phyloP scores from a whole-genome alignment of 768 basidiomycete genomes.

The Tulasnella sp. region DNA sequence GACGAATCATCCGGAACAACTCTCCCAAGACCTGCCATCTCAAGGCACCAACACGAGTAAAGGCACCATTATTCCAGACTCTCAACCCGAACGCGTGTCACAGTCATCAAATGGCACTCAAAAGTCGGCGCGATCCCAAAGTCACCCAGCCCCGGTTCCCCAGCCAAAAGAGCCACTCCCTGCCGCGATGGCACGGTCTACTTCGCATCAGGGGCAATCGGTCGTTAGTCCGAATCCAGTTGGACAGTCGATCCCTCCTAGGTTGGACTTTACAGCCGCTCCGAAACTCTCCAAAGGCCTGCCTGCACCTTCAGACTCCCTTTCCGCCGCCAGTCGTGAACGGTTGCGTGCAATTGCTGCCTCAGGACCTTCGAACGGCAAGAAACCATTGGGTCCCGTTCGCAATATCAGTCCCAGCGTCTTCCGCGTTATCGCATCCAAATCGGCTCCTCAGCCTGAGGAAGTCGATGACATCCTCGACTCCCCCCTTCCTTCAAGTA shows the following conservation, averaged over 20 bases:
- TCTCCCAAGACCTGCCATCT: neutral
- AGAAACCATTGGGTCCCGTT: neutral
- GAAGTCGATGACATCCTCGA: neutral
- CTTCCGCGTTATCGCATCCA: neutral
- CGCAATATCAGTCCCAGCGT: neutral
- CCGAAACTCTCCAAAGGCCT: neutral
- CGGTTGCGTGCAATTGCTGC: neutral
- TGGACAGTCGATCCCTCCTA: neutral
- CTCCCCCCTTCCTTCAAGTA: neutral
- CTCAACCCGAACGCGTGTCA: neutral
- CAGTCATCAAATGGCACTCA: neutral
- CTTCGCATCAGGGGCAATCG: neutral
- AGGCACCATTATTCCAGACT: conserved; percentile 7
- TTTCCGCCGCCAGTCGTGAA: neutral
- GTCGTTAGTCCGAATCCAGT: neutral
- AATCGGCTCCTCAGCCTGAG: too few species aligned
- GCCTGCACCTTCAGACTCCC: neutral
- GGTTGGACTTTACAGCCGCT: neutral
- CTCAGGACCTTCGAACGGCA: neutral
- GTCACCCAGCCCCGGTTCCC: neutral
- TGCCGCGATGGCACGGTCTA: neutral
- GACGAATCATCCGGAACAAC: too few species aligned
- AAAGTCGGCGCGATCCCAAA: conserved; percentile 9
- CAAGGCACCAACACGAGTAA: neutral
- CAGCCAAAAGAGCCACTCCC: neutral